Percentiles rank a stretch among this genome's conserved stretches.
Evolutionary conservation across 1,139 yeast species (phyloP).

Genomic region (Torulaspora globosa): DNA sequence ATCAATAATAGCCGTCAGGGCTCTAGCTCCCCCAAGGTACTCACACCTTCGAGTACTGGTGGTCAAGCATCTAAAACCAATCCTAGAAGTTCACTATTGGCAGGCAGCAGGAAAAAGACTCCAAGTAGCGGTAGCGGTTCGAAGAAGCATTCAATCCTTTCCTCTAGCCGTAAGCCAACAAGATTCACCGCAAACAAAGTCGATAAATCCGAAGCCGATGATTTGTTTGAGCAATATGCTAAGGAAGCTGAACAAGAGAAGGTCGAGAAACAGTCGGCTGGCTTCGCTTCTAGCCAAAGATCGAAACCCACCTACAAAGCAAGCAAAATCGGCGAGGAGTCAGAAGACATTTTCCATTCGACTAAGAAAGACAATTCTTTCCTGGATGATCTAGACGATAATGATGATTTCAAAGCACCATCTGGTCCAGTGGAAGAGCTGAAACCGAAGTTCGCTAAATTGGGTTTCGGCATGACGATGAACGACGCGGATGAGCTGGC

Average conservation of each 20-base stretch:
- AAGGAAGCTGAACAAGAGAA: conserved; percentile 78
- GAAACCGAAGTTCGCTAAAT: conserved; percentile 67
- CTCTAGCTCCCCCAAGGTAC: conserved; percentile 22
- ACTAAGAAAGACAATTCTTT: conserved; percentile 9
- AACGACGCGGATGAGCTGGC: conserved; percentile 46
- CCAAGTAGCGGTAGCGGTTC: conserved; percentile 17
- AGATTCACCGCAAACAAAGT: conserved; percentile 51
- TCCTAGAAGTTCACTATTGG: conserved; percentile 25
- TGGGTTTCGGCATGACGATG: conserved; percentile 81
- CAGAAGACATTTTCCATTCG: conserved; percentile 10
- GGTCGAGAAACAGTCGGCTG: conserved; percentile 21
- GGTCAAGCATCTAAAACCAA: conserved; percentile 7
- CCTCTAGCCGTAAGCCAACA: conserved; percentile 44
- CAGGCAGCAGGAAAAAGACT: conserved; percentile 27
- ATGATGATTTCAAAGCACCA: conserved; percentile 12
- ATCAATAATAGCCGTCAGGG: conserved; percentile 9
- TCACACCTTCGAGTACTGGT: conserved; percentile 25
- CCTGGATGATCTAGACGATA: conserved; percentile 17
- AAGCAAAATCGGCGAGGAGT: conserved; percentile 11
- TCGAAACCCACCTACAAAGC: conserved; percentile 15
- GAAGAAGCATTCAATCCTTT: conserved; percentile 37
- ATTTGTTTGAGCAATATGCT: conserved; percentile 78
- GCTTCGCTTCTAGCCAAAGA: conserved; percentile 7
- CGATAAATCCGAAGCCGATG: conserved; percentile 59
- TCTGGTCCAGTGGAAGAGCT: conserved; percentile 49